These are phyloP conservation scores for Poteriospumella lacustris DNA, from an alignment of 108 stramenopile genomes.

Conservation along the genomic window DNA sequence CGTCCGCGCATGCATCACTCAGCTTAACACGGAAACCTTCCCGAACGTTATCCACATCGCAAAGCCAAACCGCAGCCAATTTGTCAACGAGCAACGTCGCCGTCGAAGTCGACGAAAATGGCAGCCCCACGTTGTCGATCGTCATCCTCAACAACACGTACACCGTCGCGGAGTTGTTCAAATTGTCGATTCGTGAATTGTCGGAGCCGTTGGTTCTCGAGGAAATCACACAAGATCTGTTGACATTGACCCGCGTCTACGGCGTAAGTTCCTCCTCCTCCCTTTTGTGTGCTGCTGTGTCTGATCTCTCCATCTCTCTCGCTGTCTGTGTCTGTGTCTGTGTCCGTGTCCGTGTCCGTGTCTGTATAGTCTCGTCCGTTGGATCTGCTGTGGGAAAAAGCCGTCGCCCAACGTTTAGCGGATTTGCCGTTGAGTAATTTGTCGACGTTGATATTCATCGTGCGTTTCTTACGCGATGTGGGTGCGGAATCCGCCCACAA, in stretches of 20 bases:
- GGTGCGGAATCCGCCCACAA: neutral
- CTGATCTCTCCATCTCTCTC: too few species aligned
- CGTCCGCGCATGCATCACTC: neutral
- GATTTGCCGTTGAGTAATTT: neutral
- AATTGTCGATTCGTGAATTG: constrained; percentile 20
- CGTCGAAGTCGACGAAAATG: too few species aligned
- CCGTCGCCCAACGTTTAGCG: neutral
- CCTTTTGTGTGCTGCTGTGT: too few species aligned
- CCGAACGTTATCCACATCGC: neutral
- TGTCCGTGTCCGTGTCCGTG: too few species aligned
- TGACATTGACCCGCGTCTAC: too few species aligned
- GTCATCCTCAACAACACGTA: neutral
- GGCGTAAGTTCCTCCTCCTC: too few species aligned
- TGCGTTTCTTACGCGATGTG: constrained; percentile 7
- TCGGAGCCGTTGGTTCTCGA: neutral
- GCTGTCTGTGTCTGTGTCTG: too few species aligned
- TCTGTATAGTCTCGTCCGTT: neutral
- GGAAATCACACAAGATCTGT: too few species aligned
- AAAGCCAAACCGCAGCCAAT: neutral
- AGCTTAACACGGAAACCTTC: too few species aligned
- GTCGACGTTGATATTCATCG: neutral
- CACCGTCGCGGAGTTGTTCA: neutral
- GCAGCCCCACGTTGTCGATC: neutral
- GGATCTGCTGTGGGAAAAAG: neutral
- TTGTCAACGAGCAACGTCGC: too few species aligned